Evolutionary conservation across 106 monocot genomes (phyloP).

Genomic region (Posidonia australis): DNA sequence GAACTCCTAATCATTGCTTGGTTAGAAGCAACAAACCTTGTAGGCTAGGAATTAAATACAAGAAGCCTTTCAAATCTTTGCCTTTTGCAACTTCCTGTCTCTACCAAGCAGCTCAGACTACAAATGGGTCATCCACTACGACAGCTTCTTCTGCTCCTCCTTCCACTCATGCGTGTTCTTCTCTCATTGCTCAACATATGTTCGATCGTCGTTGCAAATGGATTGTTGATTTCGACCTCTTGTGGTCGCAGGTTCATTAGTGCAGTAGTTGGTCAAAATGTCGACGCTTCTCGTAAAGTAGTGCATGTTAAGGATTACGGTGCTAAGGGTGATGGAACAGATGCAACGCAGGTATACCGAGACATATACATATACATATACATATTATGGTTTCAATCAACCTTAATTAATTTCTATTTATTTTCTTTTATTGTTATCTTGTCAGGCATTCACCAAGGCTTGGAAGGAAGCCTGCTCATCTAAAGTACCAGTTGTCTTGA

Average conservation of each 20-base stretch:
- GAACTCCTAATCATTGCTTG: too few species aligned
- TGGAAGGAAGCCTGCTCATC: conserved; percentile 41
- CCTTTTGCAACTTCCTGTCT: neutral
- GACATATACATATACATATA: neutral
- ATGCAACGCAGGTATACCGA: conserved; percentile 42
- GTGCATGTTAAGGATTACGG: conserved; percentile 32
- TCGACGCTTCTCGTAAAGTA: conserved; percentile 4
- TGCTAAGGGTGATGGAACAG: conserved; percentile 37
- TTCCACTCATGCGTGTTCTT: neutral
- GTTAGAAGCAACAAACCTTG: too few species aligned
- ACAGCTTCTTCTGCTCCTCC: neutral
- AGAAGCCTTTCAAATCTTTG: neutral
- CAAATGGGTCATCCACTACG: neutral
- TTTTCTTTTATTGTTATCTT: too few species aligned
- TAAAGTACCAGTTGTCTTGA: conserved; percentile 10
- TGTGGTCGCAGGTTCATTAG: neutral
- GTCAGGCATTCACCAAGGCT: conserved; percentile 36
- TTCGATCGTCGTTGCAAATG: too few species aligned
- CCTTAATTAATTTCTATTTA: neutral
- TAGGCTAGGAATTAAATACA: too few species aligned
- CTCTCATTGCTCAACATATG: too few species aligned
- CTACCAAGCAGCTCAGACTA: neutral
- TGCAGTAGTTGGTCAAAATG: neutral
- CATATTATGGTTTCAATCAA: neutral
- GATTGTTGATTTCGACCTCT: neutral